These are phyloP conservation scores for Trichophyton benhamiae DNA, from an alignment of 2,329 filamentous ascomycete species.

Conservation along the genomic window DNA sequence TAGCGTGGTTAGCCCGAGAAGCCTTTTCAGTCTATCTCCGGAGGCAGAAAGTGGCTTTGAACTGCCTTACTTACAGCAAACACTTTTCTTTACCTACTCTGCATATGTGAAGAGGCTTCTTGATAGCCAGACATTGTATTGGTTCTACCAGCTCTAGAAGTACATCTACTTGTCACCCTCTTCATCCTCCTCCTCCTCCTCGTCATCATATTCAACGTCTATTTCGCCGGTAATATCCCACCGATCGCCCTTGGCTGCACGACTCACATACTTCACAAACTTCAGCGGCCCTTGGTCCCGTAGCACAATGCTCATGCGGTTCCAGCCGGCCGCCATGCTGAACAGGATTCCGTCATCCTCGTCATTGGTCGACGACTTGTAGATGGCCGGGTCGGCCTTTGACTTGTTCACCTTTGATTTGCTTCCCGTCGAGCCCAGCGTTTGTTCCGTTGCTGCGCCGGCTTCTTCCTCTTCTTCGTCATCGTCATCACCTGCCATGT, in stretches of 20 bases:
- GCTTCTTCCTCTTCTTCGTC: conserved; percentile 55
- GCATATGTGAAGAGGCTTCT: no score
- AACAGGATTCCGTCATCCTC: conserved; percentile 68
- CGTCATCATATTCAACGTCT: conserved; percentile 52
- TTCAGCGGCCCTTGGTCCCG: conserved; percentile 74
- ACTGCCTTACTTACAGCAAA: no score
- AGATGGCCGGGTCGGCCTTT: conserved; percentile 65
- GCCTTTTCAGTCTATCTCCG: conserved; percentile 9
- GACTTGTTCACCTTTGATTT: conserved; percentile 22
- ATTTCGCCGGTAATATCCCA: conserved; percentile 81
- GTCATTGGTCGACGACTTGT: conserved; percentile 51
- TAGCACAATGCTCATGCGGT: conserved; percentile 79
- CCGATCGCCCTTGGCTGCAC: conserved; percentile 68
- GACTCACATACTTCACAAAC: conserved; percentile 94
- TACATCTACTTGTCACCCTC: neutral
- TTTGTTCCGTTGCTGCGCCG: conserved; percentile 22
- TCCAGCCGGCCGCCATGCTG: conserved; percentile 64
- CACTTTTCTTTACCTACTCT: no score
- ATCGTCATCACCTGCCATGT: conserved; percentile 69
- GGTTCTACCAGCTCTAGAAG: no score
- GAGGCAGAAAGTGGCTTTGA: no score
- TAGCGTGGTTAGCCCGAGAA: neutral
- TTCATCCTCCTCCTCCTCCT: conserved; percentile 35
- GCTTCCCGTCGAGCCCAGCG: conserved; percentile 25
- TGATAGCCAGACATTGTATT: no score